phyloP scores from a whole-genome alignment of 441 rosid genomes.

The Populus trichocarpa region DNA sequence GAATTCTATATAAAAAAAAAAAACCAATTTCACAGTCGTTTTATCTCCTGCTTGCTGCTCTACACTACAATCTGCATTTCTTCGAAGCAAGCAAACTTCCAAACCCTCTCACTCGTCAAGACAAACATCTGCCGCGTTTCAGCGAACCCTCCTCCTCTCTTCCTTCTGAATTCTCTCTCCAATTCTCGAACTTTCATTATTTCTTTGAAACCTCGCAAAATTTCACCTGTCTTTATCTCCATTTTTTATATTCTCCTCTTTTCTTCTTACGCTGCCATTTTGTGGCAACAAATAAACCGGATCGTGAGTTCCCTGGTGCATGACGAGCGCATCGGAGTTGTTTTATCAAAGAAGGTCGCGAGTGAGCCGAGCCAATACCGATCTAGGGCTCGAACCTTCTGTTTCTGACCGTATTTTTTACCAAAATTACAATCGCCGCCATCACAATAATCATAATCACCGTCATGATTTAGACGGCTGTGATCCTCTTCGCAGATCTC shows the following conservation, averaged over 20 bases:
- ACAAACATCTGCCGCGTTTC: neutral
- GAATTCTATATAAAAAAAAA: no score
- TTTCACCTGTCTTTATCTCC: neutral
- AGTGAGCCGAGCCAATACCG: conserved; percentile 47
- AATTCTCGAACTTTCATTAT: no score
- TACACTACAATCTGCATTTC: neutral
- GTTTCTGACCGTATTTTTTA: conserved; percentile 37
- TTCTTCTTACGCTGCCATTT: neutral
- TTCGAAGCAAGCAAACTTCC: neutral
- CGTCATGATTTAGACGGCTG: conserved; percentile 56
- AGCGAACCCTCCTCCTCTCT: neutral
- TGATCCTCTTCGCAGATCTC: conserved; percentile 52
- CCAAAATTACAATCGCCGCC: conserved; percentile 26
- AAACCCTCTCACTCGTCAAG: neutral
- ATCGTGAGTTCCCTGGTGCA: conserved; percentile 29
- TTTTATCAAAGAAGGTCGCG: conserved; percentile 80
- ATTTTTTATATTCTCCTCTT: neutral
- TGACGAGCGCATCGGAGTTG: conserved; percentile 92
- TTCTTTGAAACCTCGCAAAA: neutral
- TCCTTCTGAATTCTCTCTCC: no score
- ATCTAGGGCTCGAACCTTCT: conserved; percentile 31
- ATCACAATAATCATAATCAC: conserved; percentile 17
- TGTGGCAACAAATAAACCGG: neutral
- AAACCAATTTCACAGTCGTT: neutral
- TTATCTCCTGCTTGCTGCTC: no score